Evolutionary conservation across 2,329 filamentous ascomycete species (phyloP).

Genomic region (Pestalotiopsis fici): DNA sequence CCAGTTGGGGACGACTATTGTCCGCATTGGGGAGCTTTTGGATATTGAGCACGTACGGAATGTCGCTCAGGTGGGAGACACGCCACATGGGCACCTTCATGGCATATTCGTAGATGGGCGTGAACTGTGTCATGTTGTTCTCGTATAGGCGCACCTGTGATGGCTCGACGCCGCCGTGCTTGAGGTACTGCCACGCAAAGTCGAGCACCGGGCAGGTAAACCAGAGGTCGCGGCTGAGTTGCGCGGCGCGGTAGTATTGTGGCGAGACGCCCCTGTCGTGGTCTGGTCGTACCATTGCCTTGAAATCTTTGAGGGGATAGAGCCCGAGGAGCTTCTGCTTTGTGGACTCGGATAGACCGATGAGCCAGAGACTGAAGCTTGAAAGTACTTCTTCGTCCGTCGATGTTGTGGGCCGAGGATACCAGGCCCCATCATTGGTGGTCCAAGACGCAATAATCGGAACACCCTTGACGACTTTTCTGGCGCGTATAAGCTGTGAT

Average conservation of each 20-base stretch:
- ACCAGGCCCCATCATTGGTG: slow-evolving; percentile 23
- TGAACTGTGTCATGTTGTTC: slow-evolving; percentile 27
- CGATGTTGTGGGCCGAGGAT: slow-evolving; percentile 14
- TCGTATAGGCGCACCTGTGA: slow-evolving; percentile 25
- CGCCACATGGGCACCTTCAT: slow-evolving; percentile 35
- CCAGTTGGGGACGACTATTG: not conserved
- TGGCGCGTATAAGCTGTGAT: slow-evolving; percentile 24
- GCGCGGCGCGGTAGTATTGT: slow-evolving; percentile 34
- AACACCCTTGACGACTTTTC: slow-evolving; percentile 21
- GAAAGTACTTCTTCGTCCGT: slow-evolving; percentile 15
- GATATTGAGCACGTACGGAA: slow-evolving; percentile 30
- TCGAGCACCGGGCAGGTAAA: slow-evolving; percentile 31
- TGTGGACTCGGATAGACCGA: not conserved
- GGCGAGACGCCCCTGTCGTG: slow-evolving; percentile 19
- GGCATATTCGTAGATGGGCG: slow-evolving; percentile 20
- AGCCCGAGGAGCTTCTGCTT: not conserved
- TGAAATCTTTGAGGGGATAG: not conserved
- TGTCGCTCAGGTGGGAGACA: slow-evolving; percentile 33
- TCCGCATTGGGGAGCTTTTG: slow-evolving; percentile 21
- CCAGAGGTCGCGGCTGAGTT: slow-evolving; percentile 31
- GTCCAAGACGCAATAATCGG: slow-evolving; percentile 18
- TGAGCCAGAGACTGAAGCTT: not conserved
- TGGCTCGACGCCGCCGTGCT: slow-evolving; percentile 15
- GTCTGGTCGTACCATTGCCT: slow-evolving; percentile 3
- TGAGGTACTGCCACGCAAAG: slow-evolving; percentile 31